These are phyloP conservation scores for Aegle marmelos DNA, from an alignment of 345 rosid species.

Conservation along the genomic window DNA sequence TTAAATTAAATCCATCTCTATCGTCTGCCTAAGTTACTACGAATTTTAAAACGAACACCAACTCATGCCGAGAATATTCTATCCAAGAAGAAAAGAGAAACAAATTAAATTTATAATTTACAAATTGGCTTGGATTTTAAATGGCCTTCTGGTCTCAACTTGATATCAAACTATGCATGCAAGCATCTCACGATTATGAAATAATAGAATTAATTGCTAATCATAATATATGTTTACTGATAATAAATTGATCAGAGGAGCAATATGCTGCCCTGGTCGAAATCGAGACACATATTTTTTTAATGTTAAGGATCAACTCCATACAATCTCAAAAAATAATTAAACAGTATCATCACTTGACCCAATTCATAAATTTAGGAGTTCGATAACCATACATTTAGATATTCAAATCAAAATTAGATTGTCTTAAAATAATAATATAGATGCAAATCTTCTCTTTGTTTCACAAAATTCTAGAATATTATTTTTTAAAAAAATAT, in stretches of 20 bases:
- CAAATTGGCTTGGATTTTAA: not conserved
- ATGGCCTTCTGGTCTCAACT: not conserved
- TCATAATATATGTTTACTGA: not conserved
- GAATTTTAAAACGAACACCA: not conserved
- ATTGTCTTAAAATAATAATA: not conserved
- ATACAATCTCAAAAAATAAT: too few species aligned
- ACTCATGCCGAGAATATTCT: too few species aligned
- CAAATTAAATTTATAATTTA: too few species aligned
- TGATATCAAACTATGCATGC: too few species aligned
- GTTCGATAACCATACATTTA: not conserved
- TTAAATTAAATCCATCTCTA: not conserved
- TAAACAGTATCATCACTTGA: not conserved
- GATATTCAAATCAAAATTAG: not conserved
- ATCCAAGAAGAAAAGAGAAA: too few species aligned
- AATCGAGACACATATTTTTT: not conserved
- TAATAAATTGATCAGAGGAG: not conserved
- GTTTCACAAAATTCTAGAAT: not conserved
- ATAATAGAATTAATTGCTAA: too few species aligned
- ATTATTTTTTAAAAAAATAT: not conserved
- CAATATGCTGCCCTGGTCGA: not conserved
- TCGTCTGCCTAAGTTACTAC: not conserved
- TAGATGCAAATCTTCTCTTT: not conserved
- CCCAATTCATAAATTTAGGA: not conserved
- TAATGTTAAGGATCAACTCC: not conserved
- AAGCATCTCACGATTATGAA: too few species aligned